Percentiles rank a stretch among this genome's conserved stretches.
phyloP scores from a whole-genome alignment of 176 grass and related monocot species.

The sorghum (Sorghum bicolor) region DNA sequence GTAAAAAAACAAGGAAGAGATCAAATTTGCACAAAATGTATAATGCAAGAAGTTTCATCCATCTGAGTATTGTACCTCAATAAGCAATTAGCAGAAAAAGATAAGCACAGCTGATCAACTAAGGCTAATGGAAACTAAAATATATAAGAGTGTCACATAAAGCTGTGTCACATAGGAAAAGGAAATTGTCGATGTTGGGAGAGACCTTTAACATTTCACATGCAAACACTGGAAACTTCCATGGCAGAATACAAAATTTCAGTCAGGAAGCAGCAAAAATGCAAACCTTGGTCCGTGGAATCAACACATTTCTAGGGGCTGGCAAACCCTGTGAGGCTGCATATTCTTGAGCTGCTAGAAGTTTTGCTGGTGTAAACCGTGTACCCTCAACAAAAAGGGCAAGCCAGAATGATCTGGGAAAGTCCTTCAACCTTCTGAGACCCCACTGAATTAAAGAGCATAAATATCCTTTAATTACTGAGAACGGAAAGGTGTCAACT shows the following conservation, averaged over 20 bases:
- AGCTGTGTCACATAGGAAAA: not conserved
- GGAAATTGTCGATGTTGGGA: not conserved
- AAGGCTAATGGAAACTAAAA: not conserved
- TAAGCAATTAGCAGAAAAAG: not conserved
- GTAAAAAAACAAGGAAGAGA: not conserved
- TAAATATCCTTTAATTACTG: not conserved
- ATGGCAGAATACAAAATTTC: not conserved
- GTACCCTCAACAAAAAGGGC: constrained; percentile 91
- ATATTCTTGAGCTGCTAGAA: constrained; percentile 89
- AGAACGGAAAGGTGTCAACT: not conserved
- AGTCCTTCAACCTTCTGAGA: constrained; percentile 72
- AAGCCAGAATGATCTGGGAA: constrained; percentile 87
- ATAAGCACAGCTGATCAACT: not conserved
- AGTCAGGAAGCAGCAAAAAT: not conserved
- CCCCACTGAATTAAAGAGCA: constrained; percentile 48
- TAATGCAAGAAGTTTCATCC: not conserved
- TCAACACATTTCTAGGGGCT: constrained; percentile 77
- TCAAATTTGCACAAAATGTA: not conserved
- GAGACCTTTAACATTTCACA: not conserved
- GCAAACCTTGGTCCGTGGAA: constrained; percentile 79
- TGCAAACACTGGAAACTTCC: not conserved
- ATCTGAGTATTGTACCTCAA: not conserved
- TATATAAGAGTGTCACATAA: not conserved
- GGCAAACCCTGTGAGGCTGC: constrained; percentile 74
- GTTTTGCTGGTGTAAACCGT: constrained; percentile 69